phyloP scores from a whole-genome alignment of 1,139 yeast genomes.

The Taphrina sp. region DNA sequence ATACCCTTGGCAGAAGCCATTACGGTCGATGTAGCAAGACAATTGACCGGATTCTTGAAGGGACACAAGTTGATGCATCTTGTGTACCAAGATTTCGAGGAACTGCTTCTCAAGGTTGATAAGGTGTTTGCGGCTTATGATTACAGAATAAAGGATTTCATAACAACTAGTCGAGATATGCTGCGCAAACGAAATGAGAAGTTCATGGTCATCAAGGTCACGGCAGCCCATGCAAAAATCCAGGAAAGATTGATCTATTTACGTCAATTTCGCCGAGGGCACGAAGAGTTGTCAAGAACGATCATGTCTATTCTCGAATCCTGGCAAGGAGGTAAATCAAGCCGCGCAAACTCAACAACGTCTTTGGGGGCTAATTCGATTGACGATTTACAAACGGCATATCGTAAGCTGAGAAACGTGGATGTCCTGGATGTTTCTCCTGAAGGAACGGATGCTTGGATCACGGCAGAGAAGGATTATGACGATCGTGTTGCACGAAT shows the following conservation, averaged over 20 bases:
- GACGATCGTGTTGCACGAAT: constrained; percentile 49
- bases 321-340: no score
- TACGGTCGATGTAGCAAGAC: constrained; percentile 49
- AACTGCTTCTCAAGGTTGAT: constrained; percentile 40
- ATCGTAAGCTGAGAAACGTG: constrained; percentile 45
- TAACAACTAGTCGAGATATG: constrained; percentile 65
- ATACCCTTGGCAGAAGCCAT: constrained; percentile 64
- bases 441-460: constrained; percentile 48
- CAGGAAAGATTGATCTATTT: constrained; percentile 53
- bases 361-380: constrained; percentile 37
- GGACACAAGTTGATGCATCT: constrained; percentile 46
- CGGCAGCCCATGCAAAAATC: constrained; percentile 51
- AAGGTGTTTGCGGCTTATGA: constrained; percentile 52
- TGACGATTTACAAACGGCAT: constrained; percentile 49
- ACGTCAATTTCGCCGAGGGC: constrained; percentile 53
- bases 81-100: constrained; percentile 45
- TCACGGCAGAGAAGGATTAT: constrained; percentile 47
- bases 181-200: constrained; percentile 72
- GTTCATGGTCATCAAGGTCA: constrained; percentile 63
- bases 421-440: constrained; percentile 48
- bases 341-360: constrained; percentile 44
- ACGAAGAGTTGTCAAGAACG: constrained; percentile 52
- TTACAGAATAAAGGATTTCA: constrained; percentile 55
- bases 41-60: constrained; percentile 41
- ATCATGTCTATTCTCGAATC: constrained; percentile 46